Percentiles rank a stretch among this genome's conserved stretches.
Evolutionary conservation across 495 filamentous ascomycete species (phyloP).

Genomic region (Penicillium cosmopolitanum): DNA sequence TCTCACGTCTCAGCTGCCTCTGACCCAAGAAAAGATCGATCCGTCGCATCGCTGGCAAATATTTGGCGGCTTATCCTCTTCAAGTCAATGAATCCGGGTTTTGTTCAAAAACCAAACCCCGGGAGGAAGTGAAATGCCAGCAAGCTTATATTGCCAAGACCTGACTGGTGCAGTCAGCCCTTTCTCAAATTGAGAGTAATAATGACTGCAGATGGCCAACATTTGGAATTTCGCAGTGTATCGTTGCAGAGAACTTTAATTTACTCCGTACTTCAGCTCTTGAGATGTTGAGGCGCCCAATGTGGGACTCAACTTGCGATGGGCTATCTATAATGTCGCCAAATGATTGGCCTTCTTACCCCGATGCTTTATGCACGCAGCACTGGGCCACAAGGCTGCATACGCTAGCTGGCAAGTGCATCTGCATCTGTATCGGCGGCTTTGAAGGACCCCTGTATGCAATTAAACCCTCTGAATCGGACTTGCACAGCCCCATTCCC

Average conservation of each 20-base stretch:
- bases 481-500: background rate
- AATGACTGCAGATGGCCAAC: background rate
- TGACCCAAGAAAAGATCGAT: too few species aligned
- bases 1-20: too few species aligned
- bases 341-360: conserved; percentile 1
- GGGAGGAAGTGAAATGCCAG: too few species aligned
- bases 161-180: background rate
- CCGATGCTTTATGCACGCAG: background rate
- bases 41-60: too few species aligned
- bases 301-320: background rate
- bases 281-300: background rate
- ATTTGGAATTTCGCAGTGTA: too few species aligned
- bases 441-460: background rate
- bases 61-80: too few species aligned
- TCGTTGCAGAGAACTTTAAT: too few species aligned
- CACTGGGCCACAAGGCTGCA: background rate
- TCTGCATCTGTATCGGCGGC: background rate
- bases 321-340: background rate
- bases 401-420: background rate
- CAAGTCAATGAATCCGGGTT: too few species aligned
- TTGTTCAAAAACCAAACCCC: too few species aligned
- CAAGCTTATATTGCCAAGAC: background rate
- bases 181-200: background rate
- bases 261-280: background rate
- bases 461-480: conserved; percentile 2